These are phyloP conservation scores for Penicillium canescens DNA, from an alignment of 495 filamentous ascomycete genomes.

Conservation along the genomic window DNA sequence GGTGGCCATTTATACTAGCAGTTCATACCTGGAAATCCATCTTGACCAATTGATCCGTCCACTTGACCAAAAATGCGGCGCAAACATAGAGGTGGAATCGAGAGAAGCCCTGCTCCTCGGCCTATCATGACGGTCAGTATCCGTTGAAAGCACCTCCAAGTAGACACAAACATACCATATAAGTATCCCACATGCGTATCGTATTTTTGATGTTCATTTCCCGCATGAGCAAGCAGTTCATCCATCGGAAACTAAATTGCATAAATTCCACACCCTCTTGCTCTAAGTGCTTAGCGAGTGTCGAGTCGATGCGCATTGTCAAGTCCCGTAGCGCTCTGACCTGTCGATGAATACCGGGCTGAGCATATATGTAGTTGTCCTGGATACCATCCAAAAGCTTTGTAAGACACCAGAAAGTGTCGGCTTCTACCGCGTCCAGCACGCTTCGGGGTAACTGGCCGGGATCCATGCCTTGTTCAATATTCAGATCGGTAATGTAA, in stretches of 20 bases:
- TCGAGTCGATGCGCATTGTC: conserved; percentile 82
- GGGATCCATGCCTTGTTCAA: conserved; percentile 93
- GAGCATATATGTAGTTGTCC: conserved; percentile 97
- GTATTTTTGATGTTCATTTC: conserved; percentile 95
- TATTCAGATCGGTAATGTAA: conserved; percentile 91
- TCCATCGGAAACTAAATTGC: conserved; percentile 98
- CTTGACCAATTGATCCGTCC: conserved; percentile 90
- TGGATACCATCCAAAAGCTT: conserved; percentile 97
- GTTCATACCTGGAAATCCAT: conserved; percentile 81
- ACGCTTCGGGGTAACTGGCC: conserved; percentile 89
- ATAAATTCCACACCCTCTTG: conserved; percentile 94
- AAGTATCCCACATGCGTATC: conserved; percentile 99
- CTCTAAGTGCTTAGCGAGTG: conserved; percentile 84
- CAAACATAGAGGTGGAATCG: conserved; percentile 98
- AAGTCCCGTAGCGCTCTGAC: conserved; percentile 85
- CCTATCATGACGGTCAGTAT: conserved; percentile 51
- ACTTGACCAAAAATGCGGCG: conserved; percentile 97
- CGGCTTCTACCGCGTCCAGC: conserved; percentile 94
- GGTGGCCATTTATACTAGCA: background rate
- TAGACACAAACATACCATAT: conserved; percentile 65
- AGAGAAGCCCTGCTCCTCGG: conserved; percentile 97
- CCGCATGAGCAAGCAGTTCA: conserved; percentile 98
- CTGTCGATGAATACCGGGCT: conserved; percentile 94
- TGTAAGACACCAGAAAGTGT: conserved; percentile 97
- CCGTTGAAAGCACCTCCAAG: background rate